Conservation (phyloP, 1,284 basidiomycete species). For the Boletus austroedulis region DNA sequence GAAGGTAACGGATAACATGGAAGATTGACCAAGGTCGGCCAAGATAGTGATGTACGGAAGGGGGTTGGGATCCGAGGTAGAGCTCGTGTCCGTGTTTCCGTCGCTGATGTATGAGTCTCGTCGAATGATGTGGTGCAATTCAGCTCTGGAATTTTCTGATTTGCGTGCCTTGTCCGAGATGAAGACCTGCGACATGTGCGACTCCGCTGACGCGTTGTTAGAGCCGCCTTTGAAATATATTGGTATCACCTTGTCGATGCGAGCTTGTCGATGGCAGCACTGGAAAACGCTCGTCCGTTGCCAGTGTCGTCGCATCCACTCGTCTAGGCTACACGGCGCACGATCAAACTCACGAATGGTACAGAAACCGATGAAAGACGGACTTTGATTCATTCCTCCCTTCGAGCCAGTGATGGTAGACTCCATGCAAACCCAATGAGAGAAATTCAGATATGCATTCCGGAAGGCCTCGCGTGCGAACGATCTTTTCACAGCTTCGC, state of each 20-base stretch:
- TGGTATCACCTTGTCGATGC: slow-evolving; percentile 8
- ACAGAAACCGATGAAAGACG: not conserved
- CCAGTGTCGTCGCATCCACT: slow-evolving; percentile 11
- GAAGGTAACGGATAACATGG: not conserved
- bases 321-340: not conserved
- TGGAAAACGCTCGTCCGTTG: slow-evolving; percentile 17
- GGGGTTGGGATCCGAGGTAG: not conserved
- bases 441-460: slow-evolving; percentile 15
- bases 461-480: not conserved
- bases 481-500: not conserved
- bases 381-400: not conserved
- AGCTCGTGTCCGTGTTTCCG: not conserved
- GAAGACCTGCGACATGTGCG: slow-evolving; percentile 10
- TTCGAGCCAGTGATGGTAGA: not conserved
- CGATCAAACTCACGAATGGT: not conserved
- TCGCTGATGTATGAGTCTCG: no score
- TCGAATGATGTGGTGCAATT: not conserved
- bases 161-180: slow-evolving; percentile 7
- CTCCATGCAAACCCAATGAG: slow-evolving; percentile 15
- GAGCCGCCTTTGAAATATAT: slow-evolving; percentile 13
- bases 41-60: slow-evolving; percentile 9
- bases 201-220: not conserved
- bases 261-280: slow-evolving; percentile 6
- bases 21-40: slow-evolving; percentile 9
- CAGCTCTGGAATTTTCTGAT: not conserved